phyloP scores from a whole-genome alignment of 2,329 filamentous ascomycete genomes.

The Aureobasidium leucospermi region DNA sequence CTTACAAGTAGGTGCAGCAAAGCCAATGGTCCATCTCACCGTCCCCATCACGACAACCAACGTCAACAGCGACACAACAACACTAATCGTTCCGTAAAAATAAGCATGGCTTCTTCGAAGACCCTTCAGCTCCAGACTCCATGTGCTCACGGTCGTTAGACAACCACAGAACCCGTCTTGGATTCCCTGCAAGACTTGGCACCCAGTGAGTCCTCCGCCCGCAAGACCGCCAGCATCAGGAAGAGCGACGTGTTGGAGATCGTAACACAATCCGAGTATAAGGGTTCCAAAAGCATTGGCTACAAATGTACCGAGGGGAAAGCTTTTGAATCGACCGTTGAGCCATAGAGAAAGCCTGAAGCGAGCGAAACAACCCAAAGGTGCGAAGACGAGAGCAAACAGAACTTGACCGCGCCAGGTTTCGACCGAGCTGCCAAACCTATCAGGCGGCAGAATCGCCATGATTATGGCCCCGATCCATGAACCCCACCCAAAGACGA shows the following conservation, averaged over 20 bases:
- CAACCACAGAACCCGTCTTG: constrained; percentile 36
- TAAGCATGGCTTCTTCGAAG: constrained; percentile 50
- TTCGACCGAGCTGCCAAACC: constrained; percentile 34
- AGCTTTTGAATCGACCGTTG: constrained; percentile 56
- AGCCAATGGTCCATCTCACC: constrained; percentile 54
- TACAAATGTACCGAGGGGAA: constrained; percentile 74
- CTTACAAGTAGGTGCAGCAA: constrained; percentile 22
- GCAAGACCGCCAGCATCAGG: constrained; percentile 21
- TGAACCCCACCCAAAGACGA: constrained; percentile 58
- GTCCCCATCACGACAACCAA: constrained; percentile 65
- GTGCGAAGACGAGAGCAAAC: constrained; percentile 72
- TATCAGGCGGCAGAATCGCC: constrained; percentile 55
- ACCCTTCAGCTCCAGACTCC: constrained; percentile 31
- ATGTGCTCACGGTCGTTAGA: constrained; percentile 36
- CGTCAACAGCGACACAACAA: constrained; percentile 48
- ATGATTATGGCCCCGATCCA: constrained; percentile 72
- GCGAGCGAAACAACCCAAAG: constrained; percentile 63
- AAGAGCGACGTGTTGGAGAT: constrained; percentile 55
- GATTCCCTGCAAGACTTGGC: constrained; percentile 35
- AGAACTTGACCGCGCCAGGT: constrained; percentile 65
- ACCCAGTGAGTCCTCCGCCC: constrained; percentile 28
- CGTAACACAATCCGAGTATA: constrained; percentile 65
- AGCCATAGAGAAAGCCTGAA: constrained; percentile 63
- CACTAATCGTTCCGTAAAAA: constrained; percentile 55
- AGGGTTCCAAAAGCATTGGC: constrained; percentile 70